Base-by-base conservation (phyloP, 805 yeast genomes). In the Pichia cabralensis region DNA sequence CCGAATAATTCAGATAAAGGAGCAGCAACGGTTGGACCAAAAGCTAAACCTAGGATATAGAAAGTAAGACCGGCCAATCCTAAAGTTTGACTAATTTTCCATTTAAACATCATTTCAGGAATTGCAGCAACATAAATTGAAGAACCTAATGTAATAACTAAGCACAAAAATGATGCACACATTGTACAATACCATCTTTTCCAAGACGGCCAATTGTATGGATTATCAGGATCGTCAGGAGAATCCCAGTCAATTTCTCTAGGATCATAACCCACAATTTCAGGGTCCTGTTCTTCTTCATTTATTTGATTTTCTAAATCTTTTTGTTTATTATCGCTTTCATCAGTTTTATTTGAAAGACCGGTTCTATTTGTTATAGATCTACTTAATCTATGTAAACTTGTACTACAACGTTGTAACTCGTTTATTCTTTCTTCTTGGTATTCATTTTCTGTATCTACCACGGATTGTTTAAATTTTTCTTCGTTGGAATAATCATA, bases 1-100 rank as follows among this genome's bases (percentile, higher is more conserved):
- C 89, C 88, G 43, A 74, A 66, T 3, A 76, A 55, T 56, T 80
- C 88, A 21, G 83, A 75, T 25, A 78, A 53, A 20, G 88, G 88
- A 6, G 86, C 85, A 12, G 80, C 76, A 31, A 80, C 43, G 6
- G 76, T 73, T 1, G 86, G 85, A 9, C 83, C 83, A 40, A 69
- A 60, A 1, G 85, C 79, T 33, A 80, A 62, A n/a, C 89, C 89
- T 19, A 80, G 38, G 35, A 80, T 52, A 49, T 80, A 80, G 41
- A 80, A 70, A 0, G 86, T 74, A 43, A 80, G 63, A 8, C 89
- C 92, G 2, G 81, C 58, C 21, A 81, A 49, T 8, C 72, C 76
- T 39, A 80, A 61, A 26, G 76, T 76, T 52, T 75, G 69, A 9
- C 76, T 71, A 10, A 69, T 65, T 13, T 63, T 60, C 52, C 78